Evolutionary conservation across 352 stramenopile species (phyloP), one percentile per base, ranked within the genome.

Genomic region (Phytophthora cactorum): DNA sequence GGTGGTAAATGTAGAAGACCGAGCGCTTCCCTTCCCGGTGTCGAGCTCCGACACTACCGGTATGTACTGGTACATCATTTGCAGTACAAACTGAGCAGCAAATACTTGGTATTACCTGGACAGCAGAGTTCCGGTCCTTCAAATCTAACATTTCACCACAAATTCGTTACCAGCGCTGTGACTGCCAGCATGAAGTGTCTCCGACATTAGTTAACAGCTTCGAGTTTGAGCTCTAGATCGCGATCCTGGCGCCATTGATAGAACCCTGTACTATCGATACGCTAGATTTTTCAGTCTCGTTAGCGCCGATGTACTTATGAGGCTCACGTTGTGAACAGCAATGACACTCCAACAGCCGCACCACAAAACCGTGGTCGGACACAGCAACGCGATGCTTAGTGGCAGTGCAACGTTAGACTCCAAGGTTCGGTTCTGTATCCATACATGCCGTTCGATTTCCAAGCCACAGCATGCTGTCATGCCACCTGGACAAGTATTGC

Each of bases 261-360:
- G 11, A 50, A 45, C 46, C n/a, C 41, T 70, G 39, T 2, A 66
- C 56, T 59, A 65, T 69, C 46, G 57, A 58, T 44, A 15, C 7
- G 34, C 32, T 52, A 43, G 29, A 45, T 52, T 61, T 61, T 61
- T 61, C 28, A 38, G 27, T 60, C 39, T 52, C 41, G 32, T 61
- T 61, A 31, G 54, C n/a, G 53, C n/a, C 38, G 54, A 39, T 31
- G 22, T 22, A 22, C 22, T 22, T 22, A 22, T 22, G 22, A 22
- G 14, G 36, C 36, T 43, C 36, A 9, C 7, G 1, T n/a, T 5
- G 36, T 43, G 36, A 15, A 15, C 36, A 34, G 29, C 29, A 34
- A 34, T 34, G 36, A 43, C 36, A 43, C 4, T 15, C 36, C 9
- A 11, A 43, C 36, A 8, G 52, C 41, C 29, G 14, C 44, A 45